Conservation (phyloP, 495 filamentous ascomycete genomes). For the Darksidea phi region DNA sequence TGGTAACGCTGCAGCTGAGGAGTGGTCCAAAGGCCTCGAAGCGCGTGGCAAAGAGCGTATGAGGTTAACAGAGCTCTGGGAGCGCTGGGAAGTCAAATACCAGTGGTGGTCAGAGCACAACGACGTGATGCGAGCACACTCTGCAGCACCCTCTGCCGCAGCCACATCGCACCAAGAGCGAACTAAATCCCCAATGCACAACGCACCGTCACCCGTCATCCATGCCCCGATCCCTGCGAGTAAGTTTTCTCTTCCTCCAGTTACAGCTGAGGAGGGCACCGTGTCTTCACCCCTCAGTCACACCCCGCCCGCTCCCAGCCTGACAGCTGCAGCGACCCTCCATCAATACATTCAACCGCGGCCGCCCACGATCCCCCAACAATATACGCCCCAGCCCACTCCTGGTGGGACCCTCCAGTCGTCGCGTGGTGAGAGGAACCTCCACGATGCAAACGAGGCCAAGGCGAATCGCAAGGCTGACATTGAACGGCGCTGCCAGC, state of each 20-base stretch:
- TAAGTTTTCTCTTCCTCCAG: conserved; percentile 15
- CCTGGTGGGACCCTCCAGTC: conserved; percentile 5
- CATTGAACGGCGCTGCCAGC: conserved; percentile 64
- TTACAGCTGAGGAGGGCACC: neutral
- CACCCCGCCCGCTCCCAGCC: conserved; percentile 14
- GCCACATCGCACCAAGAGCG: neutral
- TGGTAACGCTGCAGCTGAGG: conserved; percentile 61
- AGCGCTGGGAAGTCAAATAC: conserved; percentile 59
- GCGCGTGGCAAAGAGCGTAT: conserved; percentile 56
- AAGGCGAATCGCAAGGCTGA: conserved; percentile 61
- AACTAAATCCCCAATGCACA: conserved; percentile 17
- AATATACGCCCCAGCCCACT: conserved; percentile 16
- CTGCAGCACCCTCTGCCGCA: conserved; percentile 40
- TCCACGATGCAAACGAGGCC: conserved; percentile 52
- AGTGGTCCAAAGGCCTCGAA: conserved; percentile 73
- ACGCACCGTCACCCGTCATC: conserved; percentile 17
- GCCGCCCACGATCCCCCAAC: conserved; percentile 18
- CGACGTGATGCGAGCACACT: conserved; percentile 45
- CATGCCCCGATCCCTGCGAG: conserved; percentile 21
- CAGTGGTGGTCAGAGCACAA: conserved; percentile 34
- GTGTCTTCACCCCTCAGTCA: conserved; percentile 2
- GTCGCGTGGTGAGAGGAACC: conserved; percentile 43
- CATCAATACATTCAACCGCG: conserved; percentile 11
- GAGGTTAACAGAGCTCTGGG: conserved; percentile 63
- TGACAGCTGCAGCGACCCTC: conserved; percentile 19